phyloP scores from a whole-genome alignment of 305 asterid genomes.

The Plantago coronopus region DNA sequence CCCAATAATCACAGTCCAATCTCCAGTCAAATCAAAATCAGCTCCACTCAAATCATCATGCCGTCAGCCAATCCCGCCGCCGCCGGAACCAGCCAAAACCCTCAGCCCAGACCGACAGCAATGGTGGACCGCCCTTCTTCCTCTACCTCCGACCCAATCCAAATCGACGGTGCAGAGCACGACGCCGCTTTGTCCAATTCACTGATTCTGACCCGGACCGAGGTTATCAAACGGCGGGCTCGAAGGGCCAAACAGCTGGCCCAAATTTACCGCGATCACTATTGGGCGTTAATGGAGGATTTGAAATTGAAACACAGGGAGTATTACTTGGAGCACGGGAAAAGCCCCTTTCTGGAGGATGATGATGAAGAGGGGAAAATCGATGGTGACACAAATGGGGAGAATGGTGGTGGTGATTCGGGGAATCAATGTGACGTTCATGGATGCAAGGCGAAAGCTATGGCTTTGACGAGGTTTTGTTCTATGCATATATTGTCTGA shows the following conservation, averaged over 20 bases:
- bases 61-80: not conserved
- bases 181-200: constrained; percentile 49
- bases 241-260: constrained; percentile 53
- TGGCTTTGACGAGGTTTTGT: constrained; percentile 57
- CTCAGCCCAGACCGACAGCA: constrained; percentile 19
- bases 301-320: constrained; percentile 50
- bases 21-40: not conserved
- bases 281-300: constrained; percentile 88
- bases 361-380: constrained; percentile 36
- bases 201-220: constrained; percentile 48
- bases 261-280: constrained; percentile 59
- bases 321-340: constrained; percentile 71
- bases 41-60: constrained; percentile 16
- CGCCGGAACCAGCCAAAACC: constrained; percentile 15
- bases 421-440: constrained; percentile 37
- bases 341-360: constrained; percentile 59
- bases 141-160: constrained; percentile 39
- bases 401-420: constrained; percentile 21
- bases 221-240: constrained; percentile 53
- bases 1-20: no score
- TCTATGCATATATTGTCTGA: constrained; percentile 54
- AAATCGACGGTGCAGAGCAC: constrained; percentile 49
- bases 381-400: constrained; percentile 19
- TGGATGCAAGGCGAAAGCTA: constrained; percentile 52
- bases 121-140: constrained; percentile 41